These are phyloP conservation scores for Solanum phureja DNA, from an alignment of 257 asterid genomes.

Conservation along the genomic window DNA sequence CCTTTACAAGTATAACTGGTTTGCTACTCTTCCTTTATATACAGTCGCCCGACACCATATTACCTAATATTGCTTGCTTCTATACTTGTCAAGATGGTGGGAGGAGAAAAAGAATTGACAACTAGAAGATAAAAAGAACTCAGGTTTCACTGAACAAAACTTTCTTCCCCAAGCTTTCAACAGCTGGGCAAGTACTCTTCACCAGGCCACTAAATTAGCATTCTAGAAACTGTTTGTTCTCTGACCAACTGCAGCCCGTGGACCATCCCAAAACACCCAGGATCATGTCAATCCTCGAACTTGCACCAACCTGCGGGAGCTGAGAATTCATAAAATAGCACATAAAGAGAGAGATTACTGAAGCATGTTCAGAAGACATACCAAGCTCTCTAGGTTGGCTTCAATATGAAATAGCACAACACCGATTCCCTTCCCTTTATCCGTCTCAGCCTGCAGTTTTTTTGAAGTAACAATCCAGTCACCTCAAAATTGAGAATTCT, in stretches of 20 bases:
- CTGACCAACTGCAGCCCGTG: conserved; percentile 83
- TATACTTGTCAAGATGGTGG: conserved; percentile 5
- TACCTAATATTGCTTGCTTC: conserved; percentile 17
- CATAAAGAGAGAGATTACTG: background rate
- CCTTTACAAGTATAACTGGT: conserved; percentile 52
- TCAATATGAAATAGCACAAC: conserved; percentile 73
- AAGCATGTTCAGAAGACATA: conserved; percentile 12
- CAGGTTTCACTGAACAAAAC: conserved; percentile 34
- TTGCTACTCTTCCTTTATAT: conserved; percentile 38
- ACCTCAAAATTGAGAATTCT: background rate
- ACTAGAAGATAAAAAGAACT: conserved; percentile 11
- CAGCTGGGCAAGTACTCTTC: conserved; percentile 20
- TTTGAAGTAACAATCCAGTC: background rate
- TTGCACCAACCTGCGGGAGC: conserved; percentile 41
- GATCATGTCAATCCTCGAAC: conserved; percentile 58
- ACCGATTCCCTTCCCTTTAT: conserved; percentile 63
- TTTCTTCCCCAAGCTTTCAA: conserved; percentile 21
- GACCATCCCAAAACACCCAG: conserved; percentile 95
- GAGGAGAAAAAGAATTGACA: conserved; percentile 4
- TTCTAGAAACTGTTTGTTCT: conserved; percentile 47
- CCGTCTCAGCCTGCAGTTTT: conserved; percentile 63
- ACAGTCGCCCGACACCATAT: conserved; percentile 28
- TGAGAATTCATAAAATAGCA: background rate
- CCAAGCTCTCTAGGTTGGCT: conserved; percentile 72
- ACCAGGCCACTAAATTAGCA: conserved; percentile 20